A percentile compares a stretch with the other conserved stretches of the same genome.
These are phyloP conservation scores for Dothiorella sarmentorum DNA, from an alignment of 2,329 filamentous ascomycete genomes.

Conservation along the genomic window DNA sequence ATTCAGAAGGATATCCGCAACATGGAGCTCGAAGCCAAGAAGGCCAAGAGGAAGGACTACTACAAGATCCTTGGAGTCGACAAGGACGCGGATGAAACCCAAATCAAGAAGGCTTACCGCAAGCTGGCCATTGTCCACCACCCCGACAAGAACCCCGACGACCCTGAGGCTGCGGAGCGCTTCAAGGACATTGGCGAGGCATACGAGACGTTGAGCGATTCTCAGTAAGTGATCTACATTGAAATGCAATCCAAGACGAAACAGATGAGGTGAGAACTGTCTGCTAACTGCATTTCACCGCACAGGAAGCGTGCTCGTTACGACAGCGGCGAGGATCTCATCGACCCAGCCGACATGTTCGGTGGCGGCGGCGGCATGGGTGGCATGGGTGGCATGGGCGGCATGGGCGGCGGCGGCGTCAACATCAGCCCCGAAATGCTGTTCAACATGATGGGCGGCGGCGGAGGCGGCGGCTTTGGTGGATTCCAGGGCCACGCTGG, in stretches of 20 bases:
- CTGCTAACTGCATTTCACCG: background rate
- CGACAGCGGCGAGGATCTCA: slow-evolving; percentile 86
- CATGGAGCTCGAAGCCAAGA: slow-evolving; percentile 94
- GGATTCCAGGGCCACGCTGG: background rate
- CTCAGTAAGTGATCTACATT: slow-evolving; percentile 65
- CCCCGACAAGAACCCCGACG: slow-evolving; percentile 94
- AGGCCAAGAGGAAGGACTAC: slow-evolving; percentile 95
- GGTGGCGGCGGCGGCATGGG: slow-evolving; percentile 55
- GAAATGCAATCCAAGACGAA: background rate
- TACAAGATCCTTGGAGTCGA: slow-evolving; percentile 92
- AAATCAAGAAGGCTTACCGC: slow-evolving; percentile 96
- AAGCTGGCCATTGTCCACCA: slow-evolving; percentile 92
- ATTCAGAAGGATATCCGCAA: slow-evolving; percentile 82
- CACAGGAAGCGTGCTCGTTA: slow-evolving; percentile 78
- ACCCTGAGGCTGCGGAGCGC: slow-evolving; percentile 76
- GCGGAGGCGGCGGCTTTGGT: slow-evolving; percentile 6
- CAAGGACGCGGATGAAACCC: slow-evolving; percentile 77
- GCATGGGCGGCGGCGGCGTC: slow-evolving; percentile 52
- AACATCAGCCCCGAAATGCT: slow-evolving; percentile 34
- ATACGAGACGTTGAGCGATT: slow-evolving; percentile 91
- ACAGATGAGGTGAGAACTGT: background rate
- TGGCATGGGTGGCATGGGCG: slow-evolving; percentile 27
- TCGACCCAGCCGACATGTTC: slow-evolving; percentile 86
- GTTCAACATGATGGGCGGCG: slow-evolving; percentile 19
- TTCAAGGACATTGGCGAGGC: slow-evolving; percentile 99